Conservation (phyloP, 495 filamentous ascomycete species). For the Xylaria telfairii region DNA sequence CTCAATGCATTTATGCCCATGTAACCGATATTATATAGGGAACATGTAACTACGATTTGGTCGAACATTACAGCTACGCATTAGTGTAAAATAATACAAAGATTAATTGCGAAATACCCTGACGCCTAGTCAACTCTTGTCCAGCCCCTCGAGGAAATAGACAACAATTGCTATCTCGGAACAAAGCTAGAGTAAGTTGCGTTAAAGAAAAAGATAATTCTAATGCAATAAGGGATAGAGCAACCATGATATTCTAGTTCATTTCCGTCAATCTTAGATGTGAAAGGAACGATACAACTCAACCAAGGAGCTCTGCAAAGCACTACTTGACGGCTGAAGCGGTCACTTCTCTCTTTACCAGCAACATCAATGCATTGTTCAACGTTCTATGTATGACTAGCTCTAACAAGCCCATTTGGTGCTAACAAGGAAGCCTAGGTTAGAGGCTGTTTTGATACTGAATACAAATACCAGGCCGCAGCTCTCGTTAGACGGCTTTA, state of each 20-base stretch:
- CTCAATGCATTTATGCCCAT: neutral
- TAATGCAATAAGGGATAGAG: neutral
- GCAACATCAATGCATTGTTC: neutral
- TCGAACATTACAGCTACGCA: neutral
- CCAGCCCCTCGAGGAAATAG: neutral
- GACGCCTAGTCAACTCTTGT: neutral
- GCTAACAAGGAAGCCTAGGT: neutral
- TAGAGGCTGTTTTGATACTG: neutral
- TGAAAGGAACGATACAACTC: neutral
- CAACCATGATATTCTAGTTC: neutral
- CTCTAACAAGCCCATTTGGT: neutral
- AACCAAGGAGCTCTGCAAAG: neutral
- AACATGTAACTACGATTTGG: neutral
- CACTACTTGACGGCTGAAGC: neutral
- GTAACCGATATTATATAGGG: neutral
- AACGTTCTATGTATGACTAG: neutral
- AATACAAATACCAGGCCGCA: neutral
- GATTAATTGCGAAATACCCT: too few relatives aligned
- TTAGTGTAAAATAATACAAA: neutral
- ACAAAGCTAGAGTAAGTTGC: neutral
- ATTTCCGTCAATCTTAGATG: neutral
- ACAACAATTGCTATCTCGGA: neutral
- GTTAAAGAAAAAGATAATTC: neutral
- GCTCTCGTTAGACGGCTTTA: neutral
- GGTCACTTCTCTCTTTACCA: too few relatives aligned